Base-by-base conservation (phyloP, 1,284 basidiomycete species). In the Mycosarcoma maydis region DNA sequence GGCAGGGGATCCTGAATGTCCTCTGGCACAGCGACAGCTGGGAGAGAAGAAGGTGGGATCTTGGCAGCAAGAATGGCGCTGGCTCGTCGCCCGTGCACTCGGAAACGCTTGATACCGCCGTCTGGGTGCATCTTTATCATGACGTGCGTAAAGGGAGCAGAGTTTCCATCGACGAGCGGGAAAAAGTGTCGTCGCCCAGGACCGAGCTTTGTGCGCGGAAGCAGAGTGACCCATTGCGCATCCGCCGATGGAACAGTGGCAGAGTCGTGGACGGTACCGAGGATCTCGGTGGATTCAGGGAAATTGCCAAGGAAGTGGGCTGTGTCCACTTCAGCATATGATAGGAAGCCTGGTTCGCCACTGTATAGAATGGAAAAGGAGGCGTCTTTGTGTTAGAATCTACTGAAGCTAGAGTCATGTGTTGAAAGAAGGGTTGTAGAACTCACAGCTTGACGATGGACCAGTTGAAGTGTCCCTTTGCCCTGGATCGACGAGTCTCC, bases 281-380 rank as follows among this genome's bases (percentile, higher is more conserved):
- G 89, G 22, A 96, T 81, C 77, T 92, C 91, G 80, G 89, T 77
- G 14, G 83, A 91, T 62, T 90, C 91, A 67, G 94, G 90, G 79
- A 93, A 98, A 83, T 98, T 98, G 45, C 95, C 95, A 76, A 92
- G 92, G 84, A 97, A 98, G 85, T 95, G 91, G 3, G 90, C 89
- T 0, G 95, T 97, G 83, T 98, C 95, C 57, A 98, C 89, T 81
- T 96, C 92, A 26, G 89, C 87, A 60, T 90, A 87, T 49, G 89
- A 87, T 16, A 98, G 85, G 62, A 86, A 85, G 9, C 92, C 92
- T 13, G 65, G 52, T 46, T 76, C 68, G 39, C 60, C 78, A 29
- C 56, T 66, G 33, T 37, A 11, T 24, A 20, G 34, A 8, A 36
- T 4, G 3, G 32, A 19, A 17, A 16, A 6, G 39, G 27, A 16